Percentiles rank a stretch among this genome's conserved stretches.
Evolutionary conservation across 148 eudicot species (phyloP).

Genomic region (Polygonum aviculare): DNA sequence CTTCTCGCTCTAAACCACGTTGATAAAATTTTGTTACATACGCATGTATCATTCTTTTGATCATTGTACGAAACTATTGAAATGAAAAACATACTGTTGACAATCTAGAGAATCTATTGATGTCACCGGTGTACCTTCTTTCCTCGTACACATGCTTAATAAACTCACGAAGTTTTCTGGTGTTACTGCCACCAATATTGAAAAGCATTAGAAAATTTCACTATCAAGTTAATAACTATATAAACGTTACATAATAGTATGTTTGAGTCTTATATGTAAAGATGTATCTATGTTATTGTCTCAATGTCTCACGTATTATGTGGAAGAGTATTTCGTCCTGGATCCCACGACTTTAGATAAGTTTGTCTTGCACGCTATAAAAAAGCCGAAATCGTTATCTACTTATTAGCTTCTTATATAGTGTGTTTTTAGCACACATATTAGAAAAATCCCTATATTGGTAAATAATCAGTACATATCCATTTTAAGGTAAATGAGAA

Average conservation of each 20-base stretch:
- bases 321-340: slow-evolving; percentile 48
- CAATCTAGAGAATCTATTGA: slow-evolving; percentile 26
- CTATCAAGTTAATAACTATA: background rate
- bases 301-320: slow-evolving; percentile 46
- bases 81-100: slow-evolving; percentile 29
- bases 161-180: slow-evolving; percentile 60
- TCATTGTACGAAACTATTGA: too few relatives aligned
- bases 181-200: slow-evolving; percentile 38
- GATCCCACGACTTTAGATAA: slow-evolving; percentile 78
- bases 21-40: background rate
- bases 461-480: too few relatives aligned
- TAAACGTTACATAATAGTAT: background rate
- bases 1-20: slow-evolving; percentile 17
- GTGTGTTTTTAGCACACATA: too few relatives aligned
- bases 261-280: background rate
- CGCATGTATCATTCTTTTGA: background rate
- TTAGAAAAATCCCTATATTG: too few relatives aligned
- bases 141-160: slow-evolving; percentile 65
- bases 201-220: background rate
- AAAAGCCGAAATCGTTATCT: background rate
- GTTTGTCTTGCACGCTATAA: slow-evolving; percentile 54
- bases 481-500: too few relatives aligned
- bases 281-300: background rate
- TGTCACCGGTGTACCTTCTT: slow-evolving; percentile 47
- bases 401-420: too few relatives aligned